These are phyloP conservation scores for Penicillium paradoxum DNA, from an alignment of 495 filamentous ascomycete species.

Conservation along the genomic window DNA sequence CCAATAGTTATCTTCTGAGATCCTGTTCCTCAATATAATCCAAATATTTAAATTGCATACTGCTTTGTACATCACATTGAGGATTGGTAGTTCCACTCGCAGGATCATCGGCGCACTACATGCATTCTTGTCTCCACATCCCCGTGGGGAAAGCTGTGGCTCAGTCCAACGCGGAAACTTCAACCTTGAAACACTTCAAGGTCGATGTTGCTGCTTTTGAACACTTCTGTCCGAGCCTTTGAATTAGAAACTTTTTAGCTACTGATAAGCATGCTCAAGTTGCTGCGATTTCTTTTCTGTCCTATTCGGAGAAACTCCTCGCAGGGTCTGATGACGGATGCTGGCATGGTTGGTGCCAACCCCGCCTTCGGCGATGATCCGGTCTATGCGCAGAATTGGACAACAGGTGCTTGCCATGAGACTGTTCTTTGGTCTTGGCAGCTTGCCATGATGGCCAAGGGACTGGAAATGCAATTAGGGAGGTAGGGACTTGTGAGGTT, in stretches of 20 bases:
- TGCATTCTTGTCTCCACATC: background rate
- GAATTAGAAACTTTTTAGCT: too few species aligned
- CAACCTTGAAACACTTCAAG: background rate
- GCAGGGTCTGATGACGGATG: constrained; percentile 55
- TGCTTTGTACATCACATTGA: background rate
- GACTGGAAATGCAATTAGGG: constrained; percentile 44
- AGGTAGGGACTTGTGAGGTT: constrained; percentile 44
- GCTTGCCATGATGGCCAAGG: constrained; percentile 59
- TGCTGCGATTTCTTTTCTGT: constrained; percentile 55
- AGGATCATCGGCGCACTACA: background rate
- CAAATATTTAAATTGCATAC: background rate
- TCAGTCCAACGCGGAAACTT: background rate
- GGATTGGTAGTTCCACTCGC: background rate
- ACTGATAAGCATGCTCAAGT: constrained; percentile 40
- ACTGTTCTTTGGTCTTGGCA: constrained; percentile 65
- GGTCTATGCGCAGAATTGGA: constrained; percentile 48
- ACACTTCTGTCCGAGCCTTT: too few species aligned
- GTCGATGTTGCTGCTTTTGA: background rate
- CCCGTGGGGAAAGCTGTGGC: background rate
- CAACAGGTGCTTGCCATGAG: constrained; percentile 56
- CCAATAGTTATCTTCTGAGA: background rate
- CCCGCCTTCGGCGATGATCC: constrained; percentile 52
- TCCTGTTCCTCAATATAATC: background rate
- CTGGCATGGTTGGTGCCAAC: constrained; percentile 57
- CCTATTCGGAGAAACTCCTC: constrained; percentile 56